Conservation (phyloP, 306 rosid species). For the Begonia fuchsioides region DNA sequence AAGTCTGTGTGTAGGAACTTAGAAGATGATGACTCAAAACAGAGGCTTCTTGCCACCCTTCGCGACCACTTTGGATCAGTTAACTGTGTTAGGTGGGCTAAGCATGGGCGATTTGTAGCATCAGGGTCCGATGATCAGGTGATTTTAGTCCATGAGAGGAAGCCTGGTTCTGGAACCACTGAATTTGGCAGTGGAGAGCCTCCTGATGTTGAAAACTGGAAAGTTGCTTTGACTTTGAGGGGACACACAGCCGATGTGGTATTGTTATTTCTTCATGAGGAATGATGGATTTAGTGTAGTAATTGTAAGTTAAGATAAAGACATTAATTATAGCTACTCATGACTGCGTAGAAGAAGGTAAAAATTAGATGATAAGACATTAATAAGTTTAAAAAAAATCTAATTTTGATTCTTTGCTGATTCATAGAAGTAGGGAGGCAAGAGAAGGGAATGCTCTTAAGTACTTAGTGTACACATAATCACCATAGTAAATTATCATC, state of each 20-base stretch:
- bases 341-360: too few relatives aligned
- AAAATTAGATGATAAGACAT: too few relatives aligned
- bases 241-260: constrained; percentile 99
- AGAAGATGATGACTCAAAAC: constrained; percentile 39
- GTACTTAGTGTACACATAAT: neutral
- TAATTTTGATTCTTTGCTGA: neutral
- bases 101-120: constrained; percentile 78
- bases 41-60: constrained; percentile 92
- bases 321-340: too few relatives aligned
- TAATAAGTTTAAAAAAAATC: neutral
- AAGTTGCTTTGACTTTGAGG: constrained; percentile 84
- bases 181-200: constrained; percentile 99
- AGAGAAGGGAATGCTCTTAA: too few relatives aligned
- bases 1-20: constrained; percentile 59
- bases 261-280: constrained; percentile 35
- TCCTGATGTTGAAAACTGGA: constrained; percentile 97
- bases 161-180: constrained; percentile 98
- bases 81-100: constrained; percentile 98
- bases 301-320: too few relatives aligned
- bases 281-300: neutral
- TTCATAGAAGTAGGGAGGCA: too few relatives aligned
- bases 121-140: constrained; percentile 98
- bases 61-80: constrained; percentile 98
- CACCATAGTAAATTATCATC: constrained; percentile 3
- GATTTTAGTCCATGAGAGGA: constrained; percentile 84